These are phyloP conservation scores for Flammula alnicola DNA, from an alignment of 1,284 basidiomycete genomes.

Conservation along the genomic window DNA sequence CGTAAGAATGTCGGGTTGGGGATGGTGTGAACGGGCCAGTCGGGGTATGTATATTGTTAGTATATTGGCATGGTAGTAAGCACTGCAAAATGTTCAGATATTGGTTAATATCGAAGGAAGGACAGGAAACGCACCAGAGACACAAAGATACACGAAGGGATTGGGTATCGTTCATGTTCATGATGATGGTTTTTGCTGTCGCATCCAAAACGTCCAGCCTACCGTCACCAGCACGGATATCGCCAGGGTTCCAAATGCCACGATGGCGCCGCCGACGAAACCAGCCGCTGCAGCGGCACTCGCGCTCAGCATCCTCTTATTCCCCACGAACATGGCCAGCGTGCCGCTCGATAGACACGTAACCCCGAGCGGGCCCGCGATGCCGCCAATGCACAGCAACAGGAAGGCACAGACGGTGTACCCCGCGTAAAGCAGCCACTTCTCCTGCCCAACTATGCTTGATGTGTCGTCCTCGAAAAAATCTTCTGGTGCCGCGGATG, in stretches of 20 bases:
- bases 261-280: constrained; percentile 31
- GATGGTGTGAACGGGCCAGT: no score
- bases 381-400: constrained; percentile 27
- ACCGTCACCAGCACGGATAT: constrained; percentile 7
- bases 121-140: no score
- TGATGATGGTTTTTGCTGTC: not conserved
- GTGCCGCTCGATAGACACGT: constrained; percentile 26
- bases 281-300: constrained; percentile 30
- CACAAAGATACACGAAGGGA: not conserved
- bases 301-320: constrained; percentile 24
- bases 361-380: constrained; percentile 34
- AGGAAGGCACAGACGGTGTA: constrained; percentile 23
- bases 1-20: no score
- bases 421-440: constrained; percentile 19
- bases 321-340: constrained; percentile 11
- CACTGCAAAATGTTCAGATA: no score
- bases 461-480: constrained; percentile 37
- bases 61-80: no score
- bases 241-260: constrained; percentile 13
- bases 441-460: constrained; percentile 7
- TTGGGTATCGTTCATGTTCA: not conserved
- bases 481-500: constrained; percentile 28
- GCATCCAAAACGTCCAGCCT: constrained; percentile 14
- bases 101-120: no score
- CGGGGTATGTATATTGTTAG: no score